phyloP scores from a whole-genome alignment of 495 filamentous ascomycete species.

The Glarea lozoyensis region DNA sequence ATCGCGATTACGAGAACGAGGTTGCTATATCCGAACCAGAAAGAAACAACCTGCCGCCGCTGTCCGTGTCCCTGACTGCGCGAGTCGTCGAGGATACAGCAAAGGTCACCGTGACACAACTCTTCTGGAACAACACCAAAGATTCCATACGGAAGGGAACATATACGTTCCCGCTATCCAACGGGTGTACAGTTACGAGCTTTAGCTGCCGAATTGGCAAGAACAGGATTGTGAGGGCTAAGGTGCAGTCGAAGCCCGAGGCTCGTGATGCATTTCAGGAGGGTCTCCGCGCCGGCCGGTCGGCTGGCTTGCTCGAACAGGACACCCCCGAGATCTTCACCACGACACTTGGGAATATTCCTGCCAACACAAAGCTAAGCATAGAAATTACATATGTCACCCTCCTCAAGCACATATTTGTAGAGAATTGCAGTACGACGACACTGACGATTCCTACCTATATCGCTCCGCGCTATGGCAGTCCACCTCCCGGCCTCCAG shows the following conservation, averaged over 20 bases:
- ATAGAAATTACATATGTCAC: constrained; percentile 42
- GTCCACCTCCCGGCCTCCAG: constrained; percentile 18
- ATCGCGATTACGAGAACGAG: neutral
- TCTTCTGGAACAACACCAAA: constrained; percentile 33
- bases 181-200: constrained; percentile 41
- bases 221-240: constrained; percentile 26
- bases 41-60: constrained; percentile 32
- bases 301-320: constrained; percentile 41
- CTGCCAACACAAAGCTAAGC: constrained; percentile 23
- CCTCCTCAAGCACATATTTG: constrained; percentile 44
- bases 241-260: constrained; percentile 40
- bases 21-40: neutral
- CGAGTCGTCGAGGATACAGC: constrained; percentile 35
- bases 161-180: constrained; percentile 50
- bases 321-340: constrained; percentile 42
- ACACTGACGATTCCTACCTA: constrained; percentile 41
- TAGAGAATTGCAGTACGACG: too few species aligned
- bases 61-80: constrained; percentile 32
- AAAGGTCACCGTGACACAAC: constrained; percentile 38
- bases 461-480: constrained; percentile 44
- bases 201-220: constrained; percentile 36
- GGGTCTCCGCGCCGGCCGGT: constrained; percentile 33
- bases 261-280: constrained; percentile 37
- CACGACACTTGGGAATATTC: constrained; percentile 45
- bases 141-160: constrained; percentile 31